Conservation (phyloP, 164 flowering plant species). For the Vitis rotundifolia region DNA sequence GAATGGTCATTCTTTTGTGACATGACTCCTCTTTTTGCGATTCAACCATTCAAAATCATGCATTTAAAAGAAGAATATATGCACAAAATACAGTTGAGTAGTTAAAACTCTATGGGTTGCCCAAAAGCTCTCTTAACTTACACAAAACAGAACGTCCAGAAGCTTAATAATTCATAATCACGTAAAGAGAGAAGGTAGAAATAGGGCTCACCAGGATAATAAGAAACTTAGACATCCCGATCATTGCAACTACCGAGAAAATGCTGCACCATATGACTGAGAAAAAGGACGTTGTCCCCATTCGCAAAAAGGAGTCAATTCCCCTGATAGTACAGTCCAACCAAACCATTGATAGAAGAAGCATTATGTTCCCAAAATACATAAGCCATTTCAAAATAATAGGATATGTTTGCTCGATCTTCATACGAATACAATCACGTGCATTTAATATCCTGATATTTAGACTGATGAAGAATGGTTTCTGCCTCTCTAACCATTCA, state of each 20-base stretch:
- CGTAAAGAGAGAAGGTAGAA: not conserved
- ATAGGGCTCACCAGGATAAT: conserved; percentile 58
- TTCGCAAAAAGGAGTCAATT: conserved; percentile 67
- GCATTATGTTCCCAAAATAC: conserved; percentile 62
- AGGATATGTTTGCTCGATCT: conserved; percentile 55
- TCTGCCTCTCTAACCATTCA: conserved; percentile 58
- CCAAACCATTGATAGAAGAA: conserved; percentile 78
- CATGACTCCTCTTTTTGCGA: too few species aligned
- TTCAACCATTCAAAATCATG: too few species aligned
- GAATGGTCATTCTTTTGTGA: too few species aligned
- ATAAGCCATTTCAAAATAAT: conserved; percentile 62
- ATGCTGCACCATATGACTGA: conserved; percentile 80
- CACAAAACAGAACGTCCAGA: not conserved
- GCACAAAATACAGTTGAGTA: too few species aligned
- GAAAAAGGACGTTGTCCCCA: conserved; percentile 90
- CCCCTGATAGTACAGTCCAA: conserved; percentile 85
- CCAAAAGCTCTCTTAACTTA: too few species aligned
- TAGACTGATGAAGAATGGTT: conserved; percentile 43
- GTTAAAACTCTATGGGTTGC: too few species aligned
- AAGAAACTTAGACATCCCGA: conserved; percentile 69
- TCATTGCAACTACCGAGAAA: conserved; percentile 80
- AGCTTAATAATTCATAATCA: not conserved
- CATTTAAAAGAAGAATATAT: too few species aligned
- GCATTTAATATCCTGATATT: conserved; percentile 25
- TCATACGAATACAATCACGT: conserved; percentile 41